Conservation (phyloP, 2,329 filamentous ascomycete species). For the Diaporthe aspalathi region DNA sequence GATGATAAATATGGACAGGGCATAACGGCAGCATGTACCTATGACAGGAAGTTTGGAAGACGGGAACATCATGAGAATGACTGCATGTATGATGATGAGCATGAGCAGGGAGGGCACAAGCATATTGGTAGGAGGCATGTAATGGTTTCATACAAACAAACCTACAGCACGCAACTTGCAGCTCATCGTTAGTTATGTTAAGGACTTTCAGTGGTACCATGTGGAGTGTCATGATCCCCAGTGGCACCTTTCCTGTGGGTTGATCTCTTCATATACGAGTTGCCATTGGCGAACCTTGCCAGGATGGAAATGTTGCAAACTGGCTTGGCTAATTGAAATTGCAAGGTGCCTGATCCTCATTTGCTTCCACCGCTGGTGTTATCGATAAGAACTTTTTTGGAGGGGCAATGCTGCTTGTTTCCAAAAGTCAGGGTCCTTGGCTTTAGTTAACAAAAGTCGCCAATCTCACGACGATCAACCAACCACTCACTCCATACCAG, state of each 20-base stretch:
- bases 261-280: too few species aligned
- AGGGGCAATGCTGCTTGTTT: constrained; percentile 10
- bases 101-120: constrained; percentile 25
- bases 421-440: constrained; percentile 30
- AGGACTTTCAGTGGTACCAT: neutral
- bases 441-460: neutral
- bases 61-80: neutral
- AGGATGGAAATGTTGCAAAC: too few species aligned
- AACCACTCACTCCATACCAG: neutral
- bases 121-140: neutral
- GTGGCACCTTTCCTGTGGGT: neutral
- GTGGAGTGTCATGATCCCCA: neutral
- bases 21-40: neutral
- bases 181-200: neutral
- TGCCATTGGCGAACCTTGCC: too few species aligned
- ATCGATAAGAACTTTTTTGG: constrained; percentile 37
- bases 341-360: too few species aligned
- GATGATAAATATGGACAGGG: neutral
- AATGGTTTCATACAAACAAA: neutral
- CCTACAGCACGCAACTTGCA: neutral
- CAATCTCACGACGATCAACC: neutral
- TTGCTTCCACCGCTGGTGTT: neutral
- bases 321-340: neutral
- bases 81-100: constrained; percentile 32
- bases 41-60: neutral